Base-by-base conservation (phyloP, 129 eudicot genomes). In the Scalesia atractyloides region DNA sequence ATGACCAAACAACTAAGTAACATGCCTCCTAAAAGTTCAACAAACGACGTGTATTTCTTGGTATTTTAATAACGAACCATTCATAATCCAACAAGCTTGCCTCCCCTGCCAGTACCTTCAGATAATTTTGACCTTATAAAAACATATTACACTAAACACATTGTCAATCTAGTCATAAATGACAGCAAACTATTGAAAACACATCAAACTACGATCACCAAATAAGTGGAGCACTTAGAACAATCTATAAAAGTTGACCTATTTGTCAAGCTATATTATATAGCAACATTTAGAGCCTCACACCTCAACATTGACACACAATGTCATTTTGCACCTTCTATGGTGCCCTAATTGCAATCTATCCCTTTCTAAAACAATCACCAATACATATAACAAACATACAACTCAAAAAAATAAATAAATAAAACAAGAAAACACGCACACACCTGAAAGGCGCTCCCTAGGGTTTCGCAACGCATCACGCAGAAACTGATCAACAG, bases 391-490 rank as follows among this genome's bases (percentile, higher is more conserved):
- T 44, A 10, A 8, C 37, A 53, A 24, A 66, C 16, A 4, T 20
- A 30, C 59, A 49, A 9, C 47, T 39, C 46, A 47, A 14, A 15
- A 41, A 75, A 26, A 12, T 18, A 30, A 6, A 75, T 15, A 5
- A 44, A 39, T 0, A 37, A 0, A 34, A 61, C 5, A 6, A 17
- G 9, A 20, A 14, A 9, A 47, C 17, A 61, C 43, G 66, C 5
- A 43, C 19, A 60, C 4, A 77, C 81, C 96, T 3, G 98, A 94
- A 58, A 94, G 82, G 12, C 98, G 95, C 73, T 94, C 98, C 19
- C 98, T 92, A 74, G 98, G 98, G 84, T 94, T 94, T 75, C 88
- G 96, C 20, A 94, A 70, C 49, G 98, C 98, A 70, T 94, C 98
- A 22, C 97, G 90, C 62, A 94, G 89, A 73, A 94, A 94, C 84